Evolutionary conservation across 1,139 yeast species (phyloP).

Genomic region (Debaryomyces coudertii): DNA sequence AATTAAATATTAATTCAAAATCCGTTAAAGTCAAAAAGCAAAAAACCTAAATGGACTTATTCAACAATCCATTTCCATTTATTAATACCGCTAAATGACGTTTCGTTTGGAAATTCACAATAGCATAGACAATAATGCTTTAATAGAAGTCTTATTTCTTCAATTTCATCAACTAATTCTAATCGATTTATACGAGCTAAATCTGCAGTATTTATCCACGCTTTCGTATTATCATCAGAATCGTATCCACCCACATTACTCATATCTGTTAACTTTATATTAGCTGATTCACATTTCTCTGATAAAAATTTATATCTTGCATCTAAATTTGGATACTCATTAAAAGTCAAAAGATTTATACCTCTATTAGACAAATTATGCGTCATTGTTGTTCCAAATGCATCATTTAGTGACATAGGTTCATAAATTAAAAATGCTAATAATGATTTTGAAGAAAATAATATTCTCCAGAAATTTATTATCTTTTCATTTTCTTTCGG

Average conservation of each 20-base stretch:
- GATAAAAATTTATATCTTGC: conserved; percentile 46
- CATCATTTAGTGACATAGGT: conserved; percentile 75
- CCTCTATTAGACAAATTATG: conserved; percentile 72
- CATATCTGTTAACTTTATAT: conserved; percentile 52
- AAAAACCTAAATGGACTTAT: neutral
- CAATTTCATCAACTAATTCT: conserved; percentile 88
- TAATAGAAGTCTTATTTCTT: conserved; percentile 75
- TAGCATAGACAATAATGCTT: conserved; percentile 67
- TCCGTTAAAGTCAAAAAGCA: neutral
- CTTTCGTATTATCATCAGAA: conserved; percentile 16
- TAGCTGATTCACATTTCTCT: conserved; percentile 23
- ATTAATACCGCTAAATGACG: conserved; percentile 10
- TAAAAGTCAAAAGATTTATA: conserved; percentile 63
- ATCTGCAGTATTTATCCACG: conserved; percentile 56
- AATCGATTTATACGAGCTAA: conserved; percentile 56
- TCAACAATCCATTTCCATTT: conserved; percentile 12
- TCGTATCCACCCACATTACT: conserved; percentile 59
- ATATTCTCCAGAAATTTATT: conserved; percentile 41
- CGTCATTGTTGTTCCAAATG: conserved; percentile 83
- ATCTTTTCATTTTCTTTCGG: conserved; percentile 59
- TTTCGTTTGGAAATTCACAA: conserved; percentile 19
- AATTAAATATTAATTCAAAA: neutral
- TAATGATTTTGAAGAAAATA: conserved; percentile 18
- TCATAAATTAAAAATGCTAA: conserved; percentile 70
- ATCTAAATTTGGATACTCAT: conserved; percentile 39